These are phyloP conservation scores for Ogataea philodendri DNA, from an alignment of 805 yeast species.

Conservation along the genomic window DNA sequence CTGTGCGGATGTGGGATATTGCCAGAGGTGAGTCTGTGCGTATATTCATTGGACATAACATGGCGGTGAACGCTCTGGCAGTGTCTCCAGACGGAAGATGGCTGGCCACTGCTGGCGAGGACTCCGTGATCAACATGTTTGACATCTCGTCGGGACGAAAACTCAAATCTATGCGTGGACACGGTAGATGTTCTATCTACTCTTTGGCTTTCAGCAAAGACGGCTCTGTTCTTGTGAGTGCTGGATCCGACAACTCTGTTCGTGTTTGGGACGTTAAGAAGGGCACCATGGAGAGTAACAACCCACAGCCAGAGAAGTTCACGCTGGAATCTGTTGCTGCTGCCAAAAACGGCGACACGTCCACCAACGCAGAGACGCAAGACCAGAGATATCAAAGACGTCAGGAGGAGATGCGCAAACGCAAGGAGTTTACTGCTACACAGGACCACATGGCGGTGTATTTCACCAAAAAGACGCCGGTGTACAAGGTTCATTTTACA, in stretches of 20 bases:
- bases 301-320: slow-evolving; percentile 65
- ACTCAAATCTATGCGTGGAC: slow-evolving; percentile 90
- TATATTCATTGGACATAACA: slow-evolving; percentile 87
- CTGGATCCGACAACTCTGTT: slow-evolving; percentile 89
- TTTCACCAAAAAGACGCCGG: slow-evolving; percentile 91
- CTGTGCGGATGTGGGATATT: slow-evolving; percentile 98
- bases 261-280: slow-evolving; percentile 94
- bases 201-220: slow-evolving; percentile 82
- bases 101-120: slow-evolving; percentile 95
- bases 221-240: slow-evolving; percentile 85
- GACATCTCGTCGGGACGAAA: slow-evolving; percentile 90
- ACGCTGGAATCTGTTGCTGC: slow-evolving; percentile 32
- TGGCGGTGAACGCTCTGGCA: slow-evolving; percentile 81
- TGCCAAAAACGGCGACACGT: slow-evolving; percentile 30
- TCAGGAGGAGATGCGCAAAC: slow-evolving; percentile 49
- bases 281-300: slow-evolving; percentile 76
- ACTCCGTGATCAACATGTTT: slow-evolving; percentile 85
- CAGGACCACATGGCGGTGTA: slow-evolving; percentile 91
- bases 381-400: slow-evolving; percentile 18
- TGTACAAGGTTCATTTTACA: slow-evolving; percentile 89
- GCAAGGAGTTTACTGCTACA: slow-evolving; percentile 74
- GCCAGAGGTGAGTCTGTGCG: slow-evolving; percentile 85
- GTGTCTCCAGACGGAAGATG: slow-evolving; percentile 97
- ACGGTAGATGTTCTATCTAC: slow-evolving; percentile 82
- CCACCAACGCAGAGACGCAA: slow-evolving; percentile 22